Conservation (phyloP, 2,329 filamentous ascomycete species). For the Fusarium cyanostomum region DNA sequence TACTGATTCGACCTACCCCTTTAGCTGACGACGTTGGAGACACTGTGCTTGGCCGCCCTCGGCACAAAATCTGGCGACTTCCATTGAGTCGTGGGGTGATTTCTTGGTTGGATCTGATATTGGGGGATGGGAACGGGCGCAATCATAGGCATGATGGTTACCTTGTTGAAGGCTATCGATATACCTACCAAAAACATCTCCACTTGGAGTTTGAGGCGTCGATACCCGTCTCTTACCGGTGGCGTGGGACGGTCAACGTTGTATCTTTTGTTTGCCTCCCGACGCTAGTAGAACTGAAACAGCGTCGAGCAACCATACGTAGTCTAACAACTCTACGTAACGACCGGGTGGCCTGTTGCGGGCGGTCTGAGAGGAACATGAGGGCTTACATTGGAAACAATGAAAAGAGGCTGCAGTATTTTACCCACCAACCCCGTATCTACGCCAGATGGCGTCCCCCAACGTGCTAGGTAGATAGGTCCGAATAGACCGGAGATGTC, state of each 20-base stretch:
- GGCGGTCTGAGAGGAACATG: not conserved
- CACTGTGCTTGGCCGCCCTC: slow-evolving; percentile 9
- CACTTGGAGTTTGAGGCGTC: slow-evolving; percentile 6
- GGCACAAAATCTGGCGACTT: slow-evolving; percentile 27
- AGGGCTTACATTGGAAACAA: slow-evolving; percentile 8
- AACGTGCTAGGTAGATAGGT: not conserved
- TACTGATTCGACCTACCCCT: slow-evolving; percentile 10
- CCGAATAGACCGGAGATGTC: slow-evolving; percentile 1
- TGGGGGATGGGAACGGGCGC: not conserved
- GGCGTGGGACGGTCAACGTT: slow-evolving; percentile 2
- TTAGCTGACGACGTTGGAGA: not conserved
- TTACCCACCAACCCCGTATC: not conserved
- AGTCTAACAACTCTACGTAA: not conserved
- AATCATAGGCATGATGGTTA: not conserved
- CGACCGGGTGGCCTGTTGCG: not conserved
- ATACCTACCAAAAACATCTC: not conserved
- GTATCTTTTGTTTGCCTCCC: not conserved
- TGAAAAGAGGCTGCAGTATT: not conserved
- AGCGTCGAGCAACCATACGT: not conserved
- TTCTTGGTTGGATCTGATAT: slow-evolving; percentile 16
- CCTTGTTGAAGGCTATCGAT: not conserved
- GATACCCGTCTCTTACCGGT: slow-evolving; percentile 24
- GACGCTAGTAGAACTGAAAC: not conserved
- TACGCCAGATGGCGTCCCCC: not conserved
- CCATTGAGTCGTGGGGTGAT: slow-evolving; percentile 17